Conservation (phyloP, 106 monocot species). For the Dendrobium nobile region DNA sequence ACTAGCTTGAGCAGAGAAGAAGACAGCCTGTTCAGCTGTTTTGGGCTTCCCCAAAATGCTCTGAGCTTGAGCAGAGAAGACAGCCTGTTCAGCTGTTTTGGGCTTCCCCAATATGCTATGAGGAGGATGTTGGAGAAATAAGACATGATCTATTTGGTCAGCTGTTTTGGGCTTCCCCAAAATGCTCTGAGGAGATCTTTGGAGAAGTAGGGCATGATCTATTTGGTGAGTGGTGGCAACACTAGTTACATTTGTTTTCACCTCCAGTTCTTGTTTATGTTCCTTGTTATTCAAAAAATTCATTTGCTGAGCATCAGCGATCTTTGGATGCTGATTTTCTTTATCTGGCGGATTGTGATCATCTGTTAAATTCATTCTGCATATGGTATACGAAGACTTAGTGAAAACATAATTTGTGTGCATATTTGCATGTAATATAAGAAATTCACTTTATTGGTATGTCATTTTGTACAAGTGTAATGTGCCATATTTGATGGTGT, state of each 20-base stretch:
- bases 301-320: background rate
- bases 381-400: background rate
- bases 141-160: background rate
- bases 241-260: background rate
- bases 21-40: background rate
- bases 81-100: background rate
- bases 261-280: background rate
- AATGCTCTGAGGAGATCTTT: background rate
- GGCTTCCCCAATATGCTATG: background rate
- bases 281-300: background rate
- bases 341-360: background rate
- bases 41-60: background rate
- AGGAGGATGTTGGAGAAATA: background rate
- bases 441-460: too few relatives aligned
- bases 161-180: background rate
- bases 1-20: background rate
- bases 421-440: background rate
- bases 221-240: background rate
- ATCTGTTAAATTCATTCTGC: background rate
- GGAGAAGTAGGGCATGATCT: background rate
- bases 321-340: background rate
- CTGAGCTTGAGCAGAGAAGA: background rate
- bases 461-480: too few relatives aligned
- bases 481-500: too few relatives aligned
- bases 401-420: background rate